Percentiles rank a stretch among this genome's conserved stretches.
Conservation (phyloP, 2,329 filamentous ascomycete genomes). For the Nemania serpens region DNA sequence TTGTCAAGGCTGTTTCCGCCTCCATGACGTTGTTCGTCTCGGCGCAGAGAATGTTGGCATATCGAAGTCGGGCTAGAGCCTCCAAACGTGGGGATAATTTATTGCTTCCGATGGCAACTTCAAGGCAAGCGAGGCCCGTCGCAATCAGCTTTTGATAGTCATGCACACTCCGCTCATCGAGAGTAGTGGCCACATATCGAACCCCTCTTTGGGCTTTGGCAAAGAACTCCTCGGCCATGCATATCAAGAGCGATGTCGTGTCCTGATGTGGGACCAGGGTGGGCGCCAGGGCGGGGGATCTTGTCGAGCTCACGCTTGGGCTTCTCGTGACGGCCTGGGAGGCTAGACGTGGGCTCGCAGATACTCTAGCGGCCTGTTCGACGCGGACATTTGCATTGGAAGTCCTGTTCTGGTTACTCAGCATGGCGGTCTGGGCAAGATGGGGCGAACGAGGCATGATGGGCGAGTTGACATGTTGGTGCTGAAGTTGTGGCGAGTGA, state of each 20-base stretch:
- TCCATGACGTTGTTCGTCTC: conserved; percentile 78
- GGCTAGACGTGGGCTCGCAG: conserved; percentile 40
- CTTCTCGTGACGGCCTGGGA: conserved; percentile 38
- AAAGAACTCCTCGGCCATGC: conserved; percentile 78
- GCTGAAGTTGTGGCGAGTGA: conserved; percentile 36
- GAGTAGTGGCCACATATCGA: conserved; percentile 52
- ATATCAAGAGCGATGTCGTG: conserved; percentile 64
- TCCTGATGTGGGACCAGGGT: conserved; percentile 54
- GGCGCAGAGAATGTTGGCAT: conserved; percentile 71
- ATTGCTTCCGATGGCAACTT: conserved; percentile 67
- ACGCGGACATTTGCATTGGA: conserved; percentile 30
- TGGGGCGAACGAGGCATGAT: conserved; percentile 37
- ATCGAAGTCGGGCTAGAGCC: conserved; percentile 70
- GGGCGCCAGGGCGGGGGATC: conserved; percentile 39
- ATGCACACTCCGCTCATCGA: conserved; percentile 58
- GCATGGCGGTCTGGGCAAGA: conserved; percentile 30
- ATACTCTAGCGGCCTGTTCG: conserved; percentile 37
- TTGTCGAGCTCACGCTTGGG: conserved; percentile 42
- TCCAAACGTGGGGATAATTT: conserved; percentile 68
- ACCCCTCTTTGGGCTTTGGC: conserved; percentile 64
- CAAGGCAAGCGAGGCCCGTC: conserved; percentile 73
- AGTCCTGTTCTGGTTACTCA: conserved; percentile 33
- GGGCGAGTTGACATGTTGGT: conserved; percentile 35
- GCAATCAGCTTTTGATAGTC: conserved; percentile 74
- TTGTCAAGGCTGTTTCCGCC: conserved; percentile 72